Evolutionary conservation across 2,329 filamentous ascomycete species (phyloP), one percentile per base, ranked within the genome.

Genomic region (Didymella lethalis): DNA sequence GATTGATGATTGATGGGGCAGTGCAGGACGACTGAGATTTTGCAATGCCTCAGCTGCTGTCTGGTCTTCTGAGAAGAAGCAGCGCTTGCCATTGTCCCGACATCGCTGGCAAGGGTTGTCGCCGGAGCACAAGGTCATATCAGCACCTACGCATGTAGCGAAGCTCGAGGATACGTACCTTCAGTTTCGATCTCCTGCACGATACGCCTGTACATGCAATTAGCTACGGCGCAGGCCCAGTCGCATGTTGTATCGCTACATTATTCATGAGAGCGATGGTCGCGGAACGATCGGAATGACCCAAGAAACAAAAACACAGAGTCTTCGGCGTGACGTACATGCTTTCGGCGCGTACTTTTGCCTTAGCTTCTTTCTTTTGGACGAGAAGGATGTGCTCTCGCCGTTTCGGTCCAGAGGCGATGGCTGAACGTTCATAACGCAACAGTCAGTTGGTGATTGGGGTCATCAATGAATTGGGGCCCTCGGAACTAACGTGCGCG

Each of bases 31-130:
- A 53, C 72, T 75, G 49, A 76, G 73, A 49, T 73, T 74, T 59
- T 76, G 74, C 45, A 76, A 63, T 40, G 70, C 74, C 62, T 76
- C 73, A 57, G 74, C 74, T 3, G 74, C 74, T 23, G 72, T 75
- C 63, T 75, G 72, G 59, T 76, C 73, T 60, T 76, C 74, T 14
- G 72, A 75, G 61, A 75, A 76, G 66, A 75, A 75, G 65, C 74
- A 76, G 36, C 72, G 72, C 48, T 70, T 71, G 38, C 67, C 70
- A 49, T 70, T 74, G 57, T 76, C 74, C 59, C 68, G 45, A 54
- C 73, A 75, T 62, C 74, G 70, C 45, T 73, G 71, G 64, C 73
- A 76, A 14, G 73, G 73, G 12, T 73, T 75, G 32, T 75, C 71
- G 50, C 74, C 74, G 18, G 68, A 74, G 56, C 74, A 76, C 74